Conservation (phyloP, 2,329 filamentous ascomycete species). For the Diaporthe ilicicola region DNA sequence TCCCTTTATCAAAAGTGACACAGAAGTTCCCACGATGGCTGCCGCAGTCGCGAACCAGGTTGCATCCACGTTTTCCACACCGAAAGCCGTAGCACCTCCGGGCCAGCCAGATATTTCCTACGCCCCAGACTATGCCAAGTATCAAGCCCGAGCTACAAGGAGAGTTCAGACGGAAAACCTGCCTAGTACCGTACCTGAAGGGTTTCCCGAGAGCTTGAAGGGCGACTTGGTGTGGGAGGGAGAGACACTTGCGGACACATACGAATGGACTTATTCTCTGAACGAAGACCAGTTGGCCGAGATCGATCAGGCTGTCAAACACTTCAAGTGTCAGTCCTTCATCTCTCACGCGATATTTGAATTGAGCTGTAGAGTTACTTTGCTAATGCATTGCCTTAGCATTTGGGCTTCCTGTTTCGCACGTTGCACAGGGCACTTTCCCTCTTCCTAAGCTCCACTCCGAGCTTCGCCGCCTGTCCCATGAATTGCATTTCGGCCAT, state of each 20-base stretch:
- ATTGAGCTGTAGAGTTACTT: not conserved
- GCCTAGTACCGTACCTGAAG: constrained; percentile 52
- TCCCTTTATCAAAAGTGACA: not conserved
- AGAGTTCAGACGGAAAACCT: constrained; percentile 52
- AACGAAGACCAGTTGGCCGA: constrained; percentile 57
- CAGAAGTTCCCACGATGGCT: not conserved
- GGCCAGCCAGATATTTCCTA: constrained; percentile 69
- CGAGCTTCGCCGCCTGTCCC: constrained; percentile 59
- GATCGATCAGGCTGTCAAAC: constrained; percentile 50
- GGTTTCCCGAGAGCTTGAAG: constrained; percentile 58
- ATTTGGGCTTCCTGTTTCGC: constrained; percentile 47
- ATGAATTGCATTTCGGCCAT: constrained; percentile 63
- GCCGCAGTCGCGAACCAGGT: not conserved
- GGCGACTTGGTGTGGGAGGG: constrained; percentile 67
- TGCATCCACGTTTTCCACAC: constrained; percentile 24
- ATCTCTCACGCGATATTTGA: not conserved
- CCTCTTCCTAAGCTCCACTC: constrained; percentile 60
- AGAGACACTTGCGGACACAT: constrained; percentile 53
- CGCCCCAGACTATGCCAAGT: constrained; percentile 62
- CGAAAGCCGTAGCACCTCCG: constrained; percentile 41
- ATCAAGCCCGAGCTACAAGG: constrained; percentile 56
- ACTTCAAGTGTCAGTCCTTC: constrained; percentile 50
- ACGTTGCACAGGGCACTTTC: constrained; percentile 60
- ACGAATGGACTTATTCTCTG: constrained; percentile 63
- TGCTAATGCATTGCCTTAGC: constrained; percentile 37